Evolutionary conservation across 495 filamentous ascomycete genomes (phyloP).

Genomic region (Amorphotheca resinae): DNA sequence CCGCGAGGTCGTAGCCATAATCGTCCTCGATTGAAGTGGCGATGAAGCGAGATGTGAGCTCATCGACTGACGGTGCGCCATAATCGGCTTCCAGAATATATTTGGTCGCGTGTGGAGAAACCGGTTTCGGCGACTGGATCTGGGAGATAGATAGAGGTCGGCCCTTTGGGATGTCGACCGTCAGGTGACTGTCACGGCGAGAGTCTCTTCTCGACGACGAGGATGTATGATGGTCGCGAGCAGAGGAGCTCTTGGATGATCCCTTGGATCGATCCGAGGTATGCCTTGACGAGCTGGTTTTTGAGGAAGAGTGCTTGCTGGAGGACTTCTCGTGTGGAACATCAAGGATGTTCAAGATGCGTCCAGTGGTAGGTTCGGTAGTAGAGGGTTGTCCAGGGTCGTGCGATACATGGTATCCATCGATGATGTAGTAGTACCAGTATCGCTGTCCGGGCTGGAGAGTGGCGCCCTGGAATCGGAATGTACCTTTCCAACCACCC

Average conservation of each 20-base stretch:
- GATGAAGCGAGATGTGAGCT: slow-evolving; percentile 62
- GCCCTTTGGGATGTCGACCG: slow-evolving; percentile 65
- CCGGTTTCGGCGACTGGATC: slow-evolving; percentile 83
- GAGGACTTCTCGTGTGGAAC: slow-evolving; percentile 36
- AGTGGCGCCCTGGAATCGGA: slow-evolving; percentile 80
- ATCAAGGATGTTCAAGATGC: slow-evolving; percentile 71
- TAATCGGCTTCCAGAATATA: slow-evolving; percentile 72
- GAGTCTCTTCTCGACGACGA: slow-evolving; percentile 23
- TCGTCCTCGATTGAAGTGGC: slow-evolving; percentile 59
- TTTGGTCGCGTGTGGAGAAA: slow-evolving; percentile 72
- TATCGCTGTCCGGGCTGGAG: slow-evolving; percentile 79
- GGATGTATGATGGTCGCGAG: slow-evolving; percentile 19
- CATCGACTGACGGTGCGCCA: slow-evolving; percentile 51
- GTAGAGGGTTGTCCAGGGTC: slow-evolving; percentile 84
- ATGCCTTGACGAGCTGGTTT: slow-evolving; percentile 30
- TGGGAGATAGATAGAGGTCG: slow-evolving; percentile 76
- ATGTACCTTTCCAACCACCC: slow-evolving; percentile 87
- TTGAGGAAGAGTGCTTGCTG: slow-evolving; percentile 35
- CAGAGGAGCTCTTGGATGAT: slow-evolving; percentile 15
- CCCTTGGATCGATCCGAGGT: slow-evolving; percentile 22
- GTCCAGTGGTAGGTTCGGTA: slow-evolving; percentile 92
- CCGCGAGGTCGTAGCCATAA: slow-evolving; percentile 44
- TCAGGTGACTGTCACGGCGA: slow-evolving; percentile 25
- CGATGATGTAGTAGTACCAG: slow-evolving; percentile 99
- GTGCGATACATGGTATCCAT: slow-evolving; percentile 97